These are phyloP conservation scores for Suillus subaureus DNA, from an alignment of 768 basidiomycete species.

Conservation along the genomic window DNA sequence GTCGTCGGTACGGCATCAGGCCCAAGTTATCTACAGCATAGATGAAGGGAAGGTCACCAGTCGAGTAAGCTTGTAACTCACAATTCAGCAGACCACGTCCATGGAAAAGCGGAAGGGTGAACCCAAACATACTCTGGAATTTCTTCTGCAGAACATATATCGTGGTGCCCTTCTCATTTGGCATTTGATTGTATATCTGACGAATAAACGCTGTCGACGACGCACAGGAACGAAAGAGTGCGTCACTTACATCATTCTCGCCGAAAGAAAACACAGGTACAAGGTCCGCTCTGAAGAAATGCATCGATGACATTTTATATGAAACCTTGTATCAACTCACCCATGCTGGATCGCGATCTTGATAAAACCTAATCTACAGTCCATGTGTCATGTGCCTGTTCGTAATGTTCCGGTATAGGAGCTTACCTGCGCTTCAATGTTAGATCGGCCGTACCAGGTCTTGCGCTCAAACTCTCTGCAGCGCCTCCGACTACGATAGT, in stretches of 20 bases:
- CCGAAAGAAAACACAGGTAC: slow-evolving; percentile 99
- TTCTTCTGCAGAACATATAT: slow-evolving; percentile 85
- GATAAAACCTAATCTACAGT: slow-evolving; percentile 83
- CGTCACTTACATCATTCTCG: slow-evolving; percentile 85
- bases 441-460: slow-evolving; percentile 94
- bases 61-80: slow-evolving; percentile 34
- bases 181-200: slow-evolving; percentile 96
- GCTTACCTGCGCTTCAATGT: slow-evolving; percentile 72
- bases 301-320: slow-evolving; percentile 8
- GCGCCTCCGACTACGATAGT: slow-evolving; percentile 97
- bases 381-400: neutral
- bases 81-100: slow-evolving; percentile 95
- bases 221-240: neutral
- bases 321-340: slow-evolving; percentile 41
- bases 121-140: slow-evolving; percentile 92
- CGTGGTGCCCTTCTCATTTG: slow-evolving; percentile 90
- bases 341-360: slow-evolving; percentile 91
- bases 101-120: slow-evolving; percentile 97
- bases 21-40: slow-evolving; percentile 80
- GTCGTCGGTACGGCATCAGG: slow-evolving; percentile 92
- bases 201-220: slow-evolving; percentile 2
- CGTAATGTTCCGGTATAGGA: neutral
- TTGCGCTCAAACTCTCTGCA: slow-evolving; percentile 90
- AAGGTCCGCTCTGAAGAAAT: slow-evolving; percentile 72
- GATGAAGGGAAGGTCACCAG: neutral